Conservation (phyloP, 1,139 yeast species). For the Meyerozyma athensensis region DNA sequence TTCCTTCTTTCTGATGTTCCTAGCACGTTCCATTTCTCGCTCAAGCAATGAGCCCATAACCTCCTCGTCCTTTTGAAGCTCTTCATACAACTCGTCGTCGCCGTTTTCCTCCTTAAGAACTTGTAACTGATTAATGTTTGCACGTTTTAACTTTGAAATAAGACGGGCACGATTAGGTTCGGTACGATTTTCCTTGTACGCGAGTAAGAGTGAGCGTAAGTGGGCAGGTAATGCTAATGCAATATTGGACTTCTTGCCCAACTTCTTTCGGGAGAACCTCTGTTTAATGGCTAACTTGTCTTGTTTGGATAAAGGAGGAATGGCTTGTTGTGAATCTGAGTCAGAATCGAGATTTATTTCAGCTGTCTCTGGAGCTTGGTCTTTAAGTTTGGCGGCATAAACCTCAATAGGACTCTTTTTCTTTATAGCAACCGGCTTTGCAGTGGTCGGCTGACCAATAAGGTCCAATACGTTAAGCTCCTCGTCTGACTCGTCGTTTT, state of each 20-base stretch:
- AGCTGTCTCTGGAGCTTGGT: not conserved
- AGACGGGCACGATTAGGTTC: constrained; percentile 12
- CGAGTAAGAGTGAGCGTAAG: constrained; percentile 7
- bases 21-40: constrained; percentile 53
- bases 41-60: constrained; percentile 51
- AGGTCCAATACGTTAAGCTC: constrained; percentile 16
- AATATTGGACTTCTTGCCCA: constrained; percentile 5
- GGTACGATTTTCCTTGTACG: constrained; percentile 6
- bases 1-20: constrained; percentile 49
- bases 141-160: constrained; percentile 25
- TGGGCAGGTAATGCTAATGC: constrained; percentile 10
- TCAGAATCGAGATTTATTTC: constrained; percentile 21
- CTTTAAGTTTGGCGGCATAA: constrained; percentile 31
- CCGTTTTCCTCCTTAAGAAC: constrained; percentile 23
- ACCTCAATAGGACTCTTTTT: constrained; percentile 29
- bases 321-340: constrained; percentile 7
- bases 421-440: constrained; percentile 8
- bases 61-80: constrained; percentile 39
- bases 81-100: constrained; percentile 27
- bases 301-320: constrained; percentile 37
- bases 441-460: constrained; percentile 7
- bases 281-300: constrained; percentile 31
- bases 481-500: constrained; percentile 10
- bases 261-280: constrained; percentile 26
- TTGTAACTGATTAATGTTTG: constrained; percentile 35